Percentiles rank a stretch among this genome's conserved stretches.
Conservation (phyloP, 768 basidiomycete genomes). For the Fomitopsis pulvina region DNA sequence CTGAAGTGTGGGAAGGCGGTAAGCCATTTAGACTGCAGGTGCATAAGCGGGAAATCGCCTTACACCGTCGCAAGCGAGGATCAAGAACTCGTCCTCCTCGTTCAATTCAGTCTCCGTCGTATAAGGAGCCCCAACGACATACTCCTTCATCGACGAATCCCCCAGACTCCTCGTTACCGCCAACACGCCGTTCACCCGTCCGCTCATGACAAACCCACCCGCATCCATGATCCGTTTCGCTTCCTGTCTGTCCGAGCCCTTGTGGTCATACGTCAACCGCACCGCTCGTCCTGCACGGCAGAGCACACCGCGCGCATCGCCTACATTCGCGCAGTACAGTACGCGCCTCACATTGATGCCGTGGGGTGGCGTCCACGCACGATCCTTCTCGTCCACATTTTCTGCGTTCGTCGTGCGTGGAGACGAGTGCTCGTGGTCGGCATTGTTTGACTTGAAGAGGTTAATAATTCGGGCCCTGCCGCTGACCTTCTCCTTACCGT, state of each 20-base stretch:
- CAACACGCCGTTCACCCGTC: conserved; percentile 94
- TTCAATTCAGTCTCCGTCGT: conserved; percentile 95
- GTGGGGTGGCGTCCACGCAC: conserved; percentile 12
- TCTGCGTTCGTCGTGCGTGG: conserved; percentile 6
- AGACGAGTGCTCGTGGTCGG: conserved; percentile 17
- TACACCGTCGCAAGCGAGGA: conserved; percentile 94
- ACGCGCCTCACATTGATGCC: conserved; percentile 49
- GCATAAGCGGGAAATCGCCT: background rate
- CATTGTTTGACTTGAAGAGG: conserved; percentile 47
- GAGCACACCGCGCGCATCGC: conserved; percentile 92
- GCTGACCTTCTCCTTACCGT: conserved; percentile 34
- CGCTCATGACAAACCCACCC: conserved; percentile 98
- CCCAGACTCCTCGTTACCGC: conserved; percentile 95
- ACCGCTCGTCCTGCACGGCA: conserved; percentile 88
- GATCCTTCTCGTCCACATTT: background rate
- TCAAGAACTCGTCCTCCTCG: conserved; percentile 88
- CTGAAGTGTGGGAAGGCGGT: no score
- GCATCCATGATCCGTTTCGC: conserved; percentile 97
- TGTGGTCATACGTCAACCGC: conserved; percentile 96
- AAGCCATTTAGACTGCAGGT: background rate
- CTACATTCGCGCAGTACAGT: conserved; percentile 93
- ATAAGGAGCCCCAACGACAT: conserved; percentile 95
- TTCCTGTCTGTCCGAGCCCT: conserved; percentile 94
- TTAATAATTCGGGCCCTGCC: conserved; percentile 47
- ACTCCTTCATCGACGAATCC: conserved; percentile 99